A percentile compares a stretch with the other conserved stretches of the same genome.
These are phyloP conservation scores for Vanderwaltozyma polyspora DNA, from an alignment of 805 yeast species.

Conservation along the genomic window DNA sequence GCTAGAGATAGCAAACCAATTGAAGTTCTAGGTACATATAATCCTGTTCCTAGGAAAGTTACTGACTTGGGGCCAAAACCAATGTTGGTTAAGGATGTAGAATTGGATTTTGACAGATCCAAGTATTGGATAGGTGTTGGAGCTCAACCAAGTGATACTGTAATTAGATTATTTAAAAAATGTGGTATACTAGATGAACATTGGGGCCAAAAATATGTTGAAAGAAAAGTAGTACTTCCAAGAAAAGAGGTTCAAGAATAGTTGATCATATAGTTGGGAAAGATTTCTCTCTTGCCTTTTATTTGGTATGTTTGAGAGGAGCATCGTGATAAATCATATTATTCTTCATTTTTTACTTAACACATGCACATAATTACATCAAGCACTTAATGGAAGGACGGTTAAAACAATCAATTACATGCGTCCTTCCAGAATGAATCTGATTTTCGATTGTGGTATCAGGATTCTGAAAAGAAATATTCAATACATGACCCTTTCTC, in stretches of 20 bases:
- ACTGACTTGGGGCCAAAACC: conserved; percentile 31
- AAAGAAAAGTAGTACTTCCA: conserved; percentile 15
- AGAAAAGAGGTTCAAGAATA: conserved; percentile 17
- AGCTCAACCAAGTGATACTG: conserved; percentile 84
- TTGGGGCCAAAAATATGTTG: conserved; percentile 15
- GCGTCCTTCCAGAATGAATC: too few species aligned
- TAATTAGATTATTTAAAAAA: conserved; percentile 62
- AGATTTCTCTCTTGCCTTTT: too few species aligned
- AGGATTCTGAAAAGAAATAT: too few species aligned
- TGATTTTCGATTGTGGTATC: too few species aligned
- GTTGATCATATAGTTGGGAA: too few species aligned
- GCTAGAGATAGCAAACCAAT: conserved; percentile 84
- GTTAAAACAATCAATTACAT: too few species aligned
- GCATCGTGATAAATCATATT: too few species aligned
- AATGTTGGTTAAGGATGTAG: conserved; percentile 63
- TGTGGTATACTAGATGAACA: conserved; percentile 43
- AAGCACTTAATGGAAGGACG: too few species aligned
- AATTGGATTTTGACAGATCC: conserved; percentile 76
- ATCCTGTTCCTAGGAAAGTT: conserved; percentile 67
- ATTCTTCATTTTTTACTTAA: too few species aligned
- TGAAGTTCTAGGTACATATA: conserved; percentile 90
- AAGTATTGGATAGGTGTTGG: conserved; percentile 98
- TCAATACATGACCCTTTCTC: too few species aligned
- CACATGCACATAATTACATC: too few species aligned
- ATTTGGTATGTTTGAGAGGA: neutral